Percentiles rank a stretch among this genome's conserved stretches.
phyloP scores from a whole-genome alignment of 2,329 filamentous ascomycete species.

The Arthrinium phaeospermum region DNA sequence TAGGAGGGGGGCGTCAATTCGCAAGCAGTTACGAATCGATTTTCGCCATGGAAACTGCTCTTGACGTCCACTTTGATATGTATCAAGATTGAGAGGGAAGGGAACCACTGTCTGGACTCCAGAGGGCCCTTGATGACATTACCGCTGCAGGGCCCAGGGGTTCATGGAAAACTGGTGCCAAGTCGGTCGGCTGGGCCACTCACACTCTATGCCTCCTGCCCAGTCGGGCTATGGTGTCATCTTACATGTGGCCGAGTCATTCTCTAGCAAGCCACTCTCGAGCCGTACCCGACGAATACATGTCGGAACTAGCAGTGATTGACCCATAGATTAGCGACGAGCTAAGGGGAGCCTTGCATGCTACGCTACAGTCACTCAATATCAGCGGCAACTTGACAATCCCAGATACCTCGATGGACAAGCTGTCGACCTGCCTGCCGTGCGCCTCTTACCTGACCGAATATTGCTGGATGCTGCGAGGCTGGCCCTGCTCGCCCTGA shows the following conservation, averaged over 20 bases:
- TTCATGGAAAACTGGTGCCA: not conserved
- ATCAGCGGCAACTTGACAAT: constrained; percentile 6
- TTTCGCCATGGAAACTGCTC: not conserved
- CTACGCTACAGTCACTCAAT: not conserved
- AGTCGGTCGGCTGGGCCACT: constrained; percentile 18
- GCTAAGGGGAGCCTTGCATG: constrained; percentile 16
- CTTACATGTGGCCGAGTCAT: constrained; percentile 19
- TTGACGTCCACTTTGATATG: not conserved
- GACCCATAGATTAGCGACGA: constrained; percentile 16
- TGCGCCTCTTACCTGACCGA: not conserved
- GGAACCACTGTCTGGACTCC: not conserved
- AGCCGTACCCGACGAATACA: constrained; percentile 17
- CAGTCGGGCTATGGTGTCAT: constrained; percentile 20
- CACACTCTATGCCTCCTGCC: constrained; percentile 13
- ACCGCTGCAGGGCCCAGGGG: constrained; percentile 8
- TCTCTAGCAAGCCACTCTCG: constrained; percentile 9
- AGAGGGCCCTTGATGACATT: not conserved
- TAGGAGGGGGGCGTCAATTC: not conserved
- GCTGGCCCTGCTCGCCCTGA: not conserved
- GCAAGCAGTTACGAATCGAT: constrained; percentile 1
- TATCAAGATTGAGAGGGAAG: not conserved
- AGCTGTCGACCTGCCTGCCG: not conserved
- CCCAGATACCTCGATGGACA: constrained; percentile 1
- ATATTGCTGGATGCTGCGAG: not conserved
- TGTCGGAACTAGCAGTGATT: constrained; percentile 17